Conservation (phyloP, 345 rosid species). For the Cochlearia excelsa region DNA sequence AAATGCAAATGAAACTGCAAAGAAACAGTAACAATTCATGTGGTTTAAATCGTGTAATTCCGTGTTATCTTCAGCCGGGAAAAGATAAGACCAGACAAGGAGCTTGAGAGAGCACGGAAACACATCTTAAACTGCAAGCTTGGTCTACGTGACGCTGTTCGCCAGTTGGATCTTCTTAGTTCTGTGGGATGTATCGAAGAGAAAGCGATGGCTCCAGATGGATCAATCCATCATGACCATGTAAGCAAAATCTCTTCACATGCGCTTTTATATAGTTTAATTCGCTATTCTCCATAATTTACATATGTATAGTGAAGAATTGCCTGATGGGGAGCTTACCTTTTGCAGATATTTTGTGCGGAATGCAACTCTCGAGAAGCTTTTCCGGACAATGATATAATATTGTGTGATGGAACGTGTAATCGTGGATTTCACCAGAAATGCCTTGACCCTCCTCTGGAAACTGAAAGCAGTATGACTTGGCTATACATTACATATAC, state of each 20-base stretch:
- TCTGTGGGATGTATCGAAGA: conserved; percentile 80
- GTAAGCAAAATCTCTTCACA: conserved; percentile 38
- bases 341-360: conserved; percentile 83
- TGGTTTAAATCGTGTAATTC: conserved; percentile 20
- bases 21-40: conserved; percentile 16
- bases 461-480: conserved; percentile 75
- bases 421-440: conserved; percentile 90
- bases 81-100: conserved; percentile 90
- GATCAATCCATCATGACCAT: conserved; percentile 91
- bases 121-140: conserved; percentile 90
- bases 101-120: conserved; percentile 77
- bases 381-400: conserved; percentile 80
- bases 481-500: conserved; percentile 9
- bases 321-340: conserved; percentile 20
- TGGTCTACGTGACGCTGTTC: conserved; percentile 85
- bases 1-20: conserved; percentile 3
- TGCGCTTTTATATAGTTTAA: not conserved
- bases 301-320: not conserved
- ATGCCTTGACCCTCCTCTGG: conserved; percentile 90
- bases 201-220: conserved; percentile 86
- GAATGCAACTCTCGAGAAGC: conserved; percentile 84
- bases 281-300: not conserved
- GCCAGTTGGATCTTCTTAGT: conserved; percentile 75
- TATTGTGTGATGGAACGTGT: conserved; percentile 97
- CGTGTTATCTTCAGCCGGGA: conserved; percentile 57